Evolutionary conservation across 306 rosid genomes (phyloP).

Genomic region (Corylus americana): DNA sequence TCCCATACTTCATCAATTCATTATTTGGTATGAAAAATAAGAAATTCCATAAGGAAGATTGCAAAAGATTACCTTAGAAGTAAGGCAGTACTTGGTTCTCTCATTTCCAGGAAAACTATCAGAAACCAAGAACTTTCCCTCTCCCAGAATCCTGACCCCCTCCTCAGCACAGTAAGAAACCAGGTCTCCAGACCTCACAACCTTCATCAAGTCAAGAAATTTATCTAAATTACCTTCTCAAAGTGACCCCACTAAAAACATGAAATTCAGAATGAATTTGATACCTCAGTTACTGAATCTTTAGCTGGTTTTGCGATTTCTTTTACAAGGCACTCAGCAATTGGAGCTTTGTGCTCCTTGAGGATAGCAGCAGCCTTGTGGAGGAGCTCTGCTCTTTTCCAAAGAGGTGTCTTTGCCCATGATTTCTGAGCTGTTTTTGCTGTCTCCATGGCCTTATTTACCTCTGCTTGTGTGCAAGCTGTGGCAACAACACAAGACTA

Average conservation of each 20-base stretch:
- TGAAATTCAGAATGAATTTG: neutral
- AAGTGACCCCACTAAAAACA: neutral
- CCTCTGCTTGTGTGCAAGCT: slow-evolving; percentile 97
- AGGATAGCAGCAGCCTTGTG: slow-evolving; percentile 95
- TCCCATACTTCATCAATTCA: neutral
- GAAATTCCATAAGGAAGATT: neutral
- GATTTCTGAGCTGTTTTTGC: slow-evolving; percentile 83
- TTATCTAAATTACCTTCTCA: slow-evolving; percentile 15
- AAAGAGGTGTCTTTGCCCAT: slow-evolving; percentile 98
- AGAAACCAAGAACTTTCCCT: slow-evolving; percentile 93
- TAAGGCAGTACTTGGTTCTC: slow-evolving; percentile 92
- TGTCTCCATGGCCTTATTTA: slow-evolving; percentile 78
- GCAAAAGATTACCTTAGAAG: slow-evolving; percentile 73
- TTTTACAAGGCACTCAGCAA: slow-evolving; percentile 86
- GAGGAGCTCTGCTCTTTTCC: slow-evolving; percentile 96
- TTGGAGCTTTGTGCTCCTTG: slow-evolving; percentile 81
- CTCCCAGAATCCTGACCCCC: slow-evolving; percentile 92
- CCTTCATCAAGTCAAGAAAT: slow-evolving; percentile 48
- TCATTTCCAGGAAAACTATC: slow-evolving; percentile 99
- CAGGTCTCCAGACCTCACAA: slow-evolving; percentile 98
- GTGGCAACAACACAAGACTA: slow-evolving; percentile 14
- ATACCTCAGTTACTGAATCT: slow-evolving; percentile 92
- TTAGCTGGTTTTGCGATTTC: slow-evolving; percentile 97
- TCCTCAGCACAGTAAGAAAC: slow-evolving; percentile 93
- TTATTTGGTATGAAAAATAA: neutral